Conservation (phyloP, 768 basidiomycete genomes). For the Pleurotus eryngii region DNA sequence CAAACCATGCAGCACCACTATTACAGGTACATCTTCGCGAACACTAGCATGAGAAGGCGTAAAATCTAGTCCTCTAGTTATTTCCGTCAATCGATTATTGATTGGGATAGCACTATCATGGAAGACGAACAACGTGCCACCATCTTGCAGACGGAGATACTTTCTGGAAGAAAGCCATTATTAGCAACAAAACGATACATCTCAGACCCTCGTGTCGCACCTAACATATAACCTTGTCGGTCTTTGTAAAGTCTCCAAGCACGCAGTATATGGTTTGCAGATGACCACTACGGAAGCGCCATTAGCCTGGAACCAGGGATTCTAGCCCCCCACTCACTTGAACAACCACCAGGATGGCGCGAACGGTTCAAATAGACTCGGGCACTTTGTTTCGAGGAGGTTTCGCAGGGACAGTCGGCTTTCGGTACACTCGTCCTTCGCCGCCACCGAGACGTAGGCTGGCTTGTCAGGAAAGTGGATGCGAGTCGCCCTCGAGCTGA, state of each 20-base stretch:
- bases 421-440: conserved; percentile 24
- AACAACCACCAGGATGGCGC: conserved; percentile 48
- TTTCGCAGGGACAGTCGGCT: conserved; percentile 32
- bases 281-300: conserved; percentile 44
- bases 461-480: conserved; percentile 40
- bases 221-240: conserved; percentile 54
- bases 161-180: conserved; percentile 26
- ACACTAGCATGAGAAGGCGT: conserved; percentile 39
- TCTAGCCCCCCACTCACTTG: conserved; percentile 30
- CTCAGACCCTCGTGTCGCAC: conserved; percentile 24
- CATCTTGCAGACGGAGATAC: conserved; percentile 51
- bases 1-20: conserved; percentile 58
- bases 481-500: conserved; percentile 22
- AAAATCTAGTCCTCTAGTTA: conserved; percentile 61
- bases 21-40: conserved; percentile 43
- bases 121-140: conserved; percentile 58
- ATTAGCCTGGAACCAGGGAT: not conserved
- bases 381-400: conserved; percentile 39
- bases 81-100: not conserved
- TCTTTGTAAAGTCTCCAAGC: conserved; percentile 55
- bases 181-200: not conserved
- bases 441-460: conserved; percentile 30
- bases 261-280: conserved; percentile 62
- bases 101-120: not conserved
- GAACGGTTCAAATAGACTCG: conserved; percentile 40